These are phyloP conservation scores for Drosera capensis DNA, from an alignment of 148 eudicot species.

Conservation along the genomic window DNA sequence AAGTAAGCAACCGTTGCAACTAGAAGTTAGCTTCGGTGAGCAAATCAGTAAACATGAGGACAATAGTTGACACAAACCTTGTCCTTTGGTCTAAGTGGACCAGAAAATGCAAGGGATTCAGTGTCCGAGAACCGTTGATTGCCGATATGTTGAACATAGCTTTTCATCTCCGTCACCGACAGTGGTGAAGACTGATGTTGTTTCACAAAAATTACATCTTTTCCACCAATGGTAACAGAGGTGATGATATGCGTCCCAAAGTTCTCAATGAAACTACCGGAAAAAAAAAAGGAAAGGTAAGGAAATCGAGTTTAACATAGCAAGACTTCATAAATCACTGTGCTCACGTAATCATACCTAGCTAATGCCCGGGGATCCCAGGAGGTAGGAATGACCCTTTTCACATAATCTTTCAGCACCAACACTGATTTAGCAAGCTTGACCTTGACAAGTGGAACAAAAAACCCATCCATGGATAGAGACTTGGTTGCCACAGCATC, in stretches of 20 bases:
- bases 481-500: conserved; percentile 71
- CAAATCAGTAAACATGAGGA: background rate
- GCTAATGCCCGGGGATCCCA: conserved; percentile 92
- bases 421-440: conserved; percentile 30
- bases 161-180: conserved; percentile 55
- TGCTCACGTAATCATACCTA: conserved; percentile 34
- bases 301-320: no score
- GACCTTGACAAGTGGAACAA: conserved; percentile 62
- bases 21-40: background rate
- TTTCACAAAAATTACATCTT: conserved; percentile 72
- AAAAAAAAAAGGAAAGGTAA: no score
- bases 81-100: conserved; percentile 62
- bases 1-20: background rate
- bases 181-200: conserved; percentile 76
- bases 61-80: conserved; percentile 44
- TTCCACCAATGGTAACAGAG: conserved; percentile 86
- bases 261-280: conserved; percentile 64
- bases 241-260: conserved; percentile 84
- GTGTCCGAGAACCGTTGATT: conserved; percentile 59
- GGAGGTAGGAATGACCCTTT: conserved; percentile 45
- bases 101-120: conserved; percentile 52
- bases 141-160: conserved; percentile 74
- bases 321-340: no score
- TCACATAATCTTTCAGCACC: conserved; percentile 53
- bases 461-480: conserved; percentile 50